phyloP scores from a whole-genome alignment of 2,329 filamentous ascomycete species.

The Aureobasidium sp. region DNA sequence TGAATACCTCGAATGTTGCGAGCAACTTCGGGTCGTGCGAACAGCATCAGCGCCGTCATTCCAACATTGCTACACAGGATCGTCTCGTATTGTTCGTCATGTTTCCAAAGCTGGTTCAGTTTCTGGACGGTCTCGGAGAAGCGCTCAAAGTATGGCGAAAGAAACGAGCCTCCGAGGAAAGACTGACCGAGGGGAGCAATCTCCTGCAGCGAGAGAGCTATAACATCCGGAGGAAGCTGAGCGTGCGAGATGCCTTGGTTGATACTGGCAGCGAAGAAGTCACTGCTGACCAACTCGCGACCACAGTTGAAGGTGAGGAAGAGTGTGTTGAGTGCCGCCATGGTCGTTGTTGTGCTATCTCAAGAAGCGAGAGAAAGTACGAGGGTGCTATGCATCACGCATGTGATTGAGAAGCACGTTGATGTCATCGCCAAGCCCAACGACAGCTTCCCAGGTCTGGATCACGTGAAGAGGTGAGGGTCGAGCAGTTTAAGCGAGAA shows the following conservation, averaged over 20 bases:
- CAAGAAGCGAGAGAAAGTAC: neutral
- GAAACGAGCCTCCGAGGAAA: slow-evolving; percentile 76
- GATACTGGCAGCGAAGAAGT: slow-evolving; percentile 60
- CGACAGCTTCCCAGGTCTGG: neutral
- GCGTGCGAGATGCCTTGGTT: slow-evolving; percentile 35
- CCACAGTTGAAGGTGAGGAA: slow-evolving; percentile 88
- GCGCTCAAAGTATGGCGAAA: slow-evolving; percentile 67
- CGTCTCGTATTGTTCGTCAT: slow-evolving; percentile 60
- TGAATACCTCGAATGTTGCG: slow-evolving; percentile 58
- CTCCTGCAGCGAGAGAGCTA: slow-evolving; percentile 73
- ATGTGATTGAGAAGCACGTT: neutral
- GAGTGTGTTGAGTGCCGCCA: slow-evolving; percentile 57
- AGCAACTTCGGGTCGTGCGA: slow-evolving; percentile 57
- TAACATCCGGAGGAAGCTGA: slow-evolving; percentile 55
- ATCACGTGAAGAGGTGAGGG: neutral
- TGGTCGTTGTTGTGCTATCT: neutral
- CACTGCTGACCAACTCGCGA: slow-evolving; percentile 60
- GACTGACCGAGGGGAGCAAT: slow-evolving; percentile 75
- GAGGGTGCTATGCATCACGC: neutral
- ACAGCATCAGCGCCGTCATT: slow-evolving; percentile 85
- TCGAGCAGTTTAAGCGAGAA: neutral
- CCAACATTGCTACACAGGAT: slow-evolving; percentile 69
- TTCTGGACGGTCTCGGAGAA: slow-evolving; percentile 59
- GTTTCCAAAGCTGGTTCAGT: slow-evolving; percentile 39
- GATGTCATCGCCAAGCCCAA: slow-evolving; percentile 1